Base-by-base conservation (phyloP, 805 yeast species). In the Ogataea zsoltii region DNA sequence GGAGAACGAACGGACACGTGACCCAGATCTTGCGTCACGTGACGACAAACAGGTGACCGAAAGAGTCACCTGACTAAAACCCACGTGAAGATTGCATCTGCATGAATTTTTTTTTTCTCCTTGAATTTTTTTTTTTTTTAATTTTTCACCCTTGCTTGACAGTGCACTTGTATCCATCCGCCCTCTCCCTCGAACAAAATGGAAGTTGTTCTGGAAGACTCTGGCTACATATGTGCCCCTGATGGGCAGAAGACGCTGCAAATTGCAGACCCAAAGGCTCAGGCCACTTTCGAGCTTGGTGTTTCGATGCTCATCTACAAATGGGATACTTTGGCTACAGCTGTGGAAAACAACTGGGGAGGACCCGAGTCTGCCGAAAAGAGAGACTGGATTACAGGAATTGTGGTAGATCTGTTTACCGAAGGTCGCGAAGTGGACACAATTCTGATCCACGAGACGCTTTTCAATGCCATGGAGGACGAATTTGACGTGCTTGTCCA, bases 291-390 rank as follows among this genome's bases (percentile, higher is more conserved):
- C 60, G 98, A 92, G 67, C 75, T 94, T 12, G 99, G 97, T 10
- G 91, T 88, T 1, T 84, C 96, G 25, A 86, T 91, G 96, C 82
- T 87, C 29, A 68, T 94, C n/a, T 81, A 91, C 64, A 75, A 77
- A 47, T 94, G 99, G 99, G 94, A 90, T 48, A 90, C 86, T 18
- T 70, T 94, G 41, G 75, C 79, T 38, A 85, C 87, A 1, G 99
- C 99, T 0, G 98, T 94, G 9, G 95, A 81, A 5, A 89, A 88
- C 63, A 72, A 75, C 25, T 94, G 99, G 98, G 99, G 99, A 48
- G 99, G 99, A 1, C 82, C 96, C 12, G 86, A 88, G 29, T 84
- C 96, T 12, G 80, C 76, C 0, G 97, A 88, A 31, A 94, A 94
- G 65, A 76, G 99, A 60, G 99, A 94, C 63, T 94, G 99, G 99